Percentiles rank a stretch among this genome's conserved stretches.
These are phyloP conservation scores for Colletotrichum coccodes DNA, from an alignment of 2,329 filamentous ascomycete genomes.

Conservation along the genomic window DNA sequence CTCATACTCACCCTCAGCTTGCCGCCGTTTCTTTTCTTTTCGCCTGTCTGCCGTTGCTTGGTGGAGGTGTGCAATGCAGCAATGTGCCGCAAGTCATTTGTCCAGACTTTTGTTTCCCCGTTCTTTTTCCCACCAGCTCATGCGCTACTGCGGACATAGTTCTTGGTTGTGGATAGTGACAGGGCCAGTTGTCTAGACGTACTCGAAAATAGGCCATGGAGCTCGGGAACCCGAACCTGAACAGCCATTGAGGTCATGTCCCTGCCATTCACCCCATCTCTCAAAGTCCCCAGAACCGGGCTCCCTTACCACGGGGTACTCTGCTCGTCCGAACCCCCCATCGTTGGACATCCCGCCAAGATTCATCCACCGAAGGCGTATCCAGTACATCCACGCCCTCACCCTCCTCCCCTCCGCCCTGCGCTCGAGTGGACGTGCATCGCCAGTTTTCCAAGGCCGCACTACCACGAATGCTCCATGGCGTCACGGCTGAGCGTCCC, in stretches of 20 bases:
- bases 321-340: conserved; percentile 4
- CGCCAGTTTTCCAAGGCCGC: conserved; percentile 13
- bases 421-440: conserved; percentile 14
- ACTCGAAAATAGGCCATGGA: conserved; percentile 4
- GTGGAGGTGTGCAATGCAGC: background rate
- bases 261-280: conserved; percentile 21
- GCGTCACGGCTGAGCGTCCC: conserved; percentile 30
- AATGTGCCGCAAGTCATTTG: background rate
- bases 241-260: background rate
- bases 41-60: background rate
- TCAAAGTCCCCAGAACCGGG: background rate
- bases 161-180: conserved; percentile 2
- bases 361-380: background rate
- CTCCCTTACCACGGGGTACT: background rate
- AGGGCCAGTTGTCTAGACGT: conserved; percentile 4
- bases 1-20: background rate
- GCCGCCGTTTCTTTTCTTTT: conserved; percentile 24
- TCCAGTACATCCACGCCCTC: conserved; percentile 13
- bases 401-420: conserved; percentile 10
- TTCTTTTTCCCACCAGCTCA: background rate
- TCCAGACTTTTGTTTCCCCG: conserved; percentile 1
- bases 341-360: conserved; percentile 13
- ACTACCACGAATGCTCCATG: conserved; percentile 12
- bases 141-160: conserved; percentile 3
- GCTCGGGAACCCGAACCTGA: background rate